Conservation (phyloP, 352 stramenopile species). For the Peronospora belbahrii region DNA sequence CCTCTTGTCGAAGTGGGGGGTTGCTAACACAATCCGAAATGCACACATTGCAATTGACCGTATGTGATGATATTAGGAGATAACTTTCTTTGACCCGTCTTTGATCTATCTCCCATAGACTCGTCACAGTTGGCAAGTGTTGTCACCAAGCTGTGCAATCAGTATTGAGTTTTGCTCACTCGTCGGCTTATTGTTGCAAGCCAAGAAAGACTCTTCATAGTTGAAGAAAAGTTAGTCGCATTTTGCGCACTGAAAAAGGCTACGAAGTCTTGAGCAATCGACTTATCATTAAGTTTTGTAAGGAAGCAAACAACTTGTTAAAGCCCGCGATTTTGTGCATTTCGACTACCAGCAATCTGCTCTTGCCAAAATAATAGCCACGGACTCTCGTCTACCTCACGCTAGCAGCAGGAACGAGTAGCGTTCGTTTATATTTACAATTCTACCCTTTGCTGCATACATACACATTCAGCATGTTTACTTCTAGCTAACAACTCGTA, state of each 20-base stretch:
- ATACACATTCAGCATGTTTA: too few relatives aligned
- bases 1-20: too few relatives aligned
- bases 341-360: conserved; percentile 29
- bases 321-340: conserved; percentile 50
- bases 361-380: background rate
- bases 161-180: conserved; percentile 36
- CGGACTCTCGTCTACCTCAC: background rate
- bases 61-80: too few relatives aligned
- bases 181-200: conserved; percentile 28
- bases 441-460: too few relatives aligned
- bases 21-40: too few relatives aligned
- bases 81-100: too few relatives aligned
- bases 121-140: too few relatives aligned
- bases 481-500: too few relatives aligned
- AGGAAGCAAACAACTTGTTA: conserved; percentile 59
- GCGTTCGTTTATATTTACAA: too few relatives aligned
- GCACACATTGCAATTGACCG: too few relatives aligned
- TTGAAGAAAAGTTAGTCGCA: conserved; percentile 54
- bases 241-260: conserved; percentile 59
- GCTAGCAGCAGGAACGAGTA: background rate
- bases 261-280: too few relatives aligned
- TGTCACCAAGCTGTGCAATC: conserved; percentile 46
- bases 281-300: conserved; percentile 58
- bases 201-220: conserved; percentile 35
- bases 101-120: too few relatives aligned